phyloP scores from a whole-genome alignment of 2,329 filamentous ascomycete genomes.

The Colletotrichum kahawae region DNA sequence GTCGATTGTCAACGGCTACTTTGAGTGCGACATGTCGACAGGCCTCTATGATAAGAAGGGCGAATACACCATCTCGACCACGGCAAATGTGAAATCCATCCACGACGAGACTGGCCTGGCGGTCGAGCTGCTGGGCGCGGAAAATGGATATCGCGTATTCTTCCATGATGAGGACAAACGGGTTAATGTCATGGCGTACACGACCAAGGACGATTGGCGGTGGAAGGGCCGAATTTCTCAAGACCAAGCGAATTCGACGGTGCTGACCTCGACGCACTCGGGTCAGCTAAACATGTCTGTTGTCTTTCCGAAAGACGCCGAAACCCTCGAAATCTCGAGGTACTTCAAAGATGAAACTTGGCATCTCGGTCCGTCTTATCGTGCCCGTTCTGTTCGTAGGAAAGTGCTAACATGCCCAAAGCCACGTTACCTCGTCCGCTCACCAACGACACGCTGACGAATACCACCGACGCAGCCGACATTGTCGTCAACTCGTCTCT shows the following conservation, averaged over 20 bases:
- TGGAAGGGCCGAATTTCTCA: constrained; percentile 36
- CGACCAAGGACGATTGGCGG: constrained; percentile 29
- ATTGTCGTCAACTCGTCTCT: neutral
- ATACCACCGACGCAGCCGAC: neutral
- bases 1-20: constrained; percentile 21
- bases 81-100: constrained; percentile 26
- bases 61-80: constrained; percentile 33
- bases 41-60: constrained; percentile 35
- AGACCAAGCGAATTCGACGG: constrained; percentile 30
- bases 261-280: constrained; percentile 33
- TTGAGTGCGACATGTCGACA: constrained; percentile 38
- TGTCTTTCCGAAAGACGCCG: constrained; percentile 33
- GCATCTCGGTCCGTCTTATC: constrained; percentile 32
- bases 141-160: constrained; percentile 40
- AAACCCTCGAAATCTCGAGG: constrained; percentile 36
- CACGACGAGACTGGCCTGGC: constrained; percentile 34
- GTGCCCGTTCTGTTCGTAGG: neutral
- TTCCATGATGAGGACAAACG: constrained; percentile 37
- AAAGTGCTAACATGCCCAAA: constrained; percentile 25
- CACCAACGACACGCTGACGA: constrained; percentile 4
- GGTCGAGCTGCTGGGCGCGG: constrained; percentile 34
- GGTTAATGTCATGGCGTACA: constrained; percentile 38
- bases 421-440: constrained; percentile 38
- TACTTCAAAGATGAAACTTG: constrained; percentile 32
- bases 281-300: constrained; percentile 38